Evolutionary conservation across 345 rosid genomes (phyloP).

Genomic region (Schrenkiella parvula): DNA sequence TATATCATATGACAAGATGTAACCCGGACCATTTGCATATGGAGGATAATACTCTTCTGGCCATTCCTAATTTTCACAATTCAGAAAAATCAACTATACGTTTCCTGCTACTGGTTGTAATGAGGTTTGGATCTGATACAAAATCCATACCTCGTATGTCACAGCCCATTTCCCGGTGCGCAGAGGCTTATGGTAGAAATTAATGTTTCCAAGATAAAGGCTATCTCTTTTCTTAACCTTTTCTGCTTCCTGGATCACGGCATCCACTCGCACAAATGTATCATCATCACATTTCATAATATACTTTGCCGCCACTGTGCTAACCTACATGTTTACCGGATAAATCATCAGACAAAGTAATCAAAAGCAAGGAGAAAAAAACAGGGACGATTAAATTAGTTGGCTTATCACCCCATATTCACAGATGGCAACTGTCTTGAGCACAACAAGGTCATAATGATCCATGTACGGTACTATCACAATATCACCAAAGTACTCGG

Average conservation of each 20-base stretch:
- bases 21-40: conserved; percentile 97
- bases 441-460: conserved; percentile 88
- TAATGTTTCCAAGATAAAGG: conserved; percentile 84
- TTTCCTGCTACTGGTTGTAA: too few relatives aligned
- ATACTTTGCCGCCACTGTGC: conserved; percentile 44
- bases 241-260: conserved; percentile 67
- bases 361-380: neutral
- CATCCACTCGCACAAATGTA: conserved; percentile 84
- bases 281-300: conserved; percentile 96
- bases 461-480: conserved; percentile 96
- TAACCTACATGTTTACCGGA: conserved; percentile 23
- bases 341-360: neutral
- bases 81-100: neutral
- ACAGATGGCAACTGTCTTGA: conserved; percentile 95
- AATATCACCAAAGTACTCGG: conserved; percentile 89
- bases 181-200: conserved; percentile 87
- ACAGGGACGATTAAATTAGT: neutral
- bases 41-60: conserved; percentile 97
- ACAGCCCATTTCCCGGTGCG: conserved; percentile 98
- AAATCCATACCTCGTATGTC: conserved; percentile 94
- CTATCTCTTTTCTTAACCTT: conserved; percentile 55
- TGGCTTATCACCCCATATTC: conserved; percentile 72
- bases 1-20: conserved; percentile 73
- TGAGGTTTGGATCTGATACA: too few relatives aligned
- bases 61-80: conserved; percentile 67